Conservation (phyloP, 2,329 filamentous ascomycete species). For the Geoglossum cookeanum region DNA sequence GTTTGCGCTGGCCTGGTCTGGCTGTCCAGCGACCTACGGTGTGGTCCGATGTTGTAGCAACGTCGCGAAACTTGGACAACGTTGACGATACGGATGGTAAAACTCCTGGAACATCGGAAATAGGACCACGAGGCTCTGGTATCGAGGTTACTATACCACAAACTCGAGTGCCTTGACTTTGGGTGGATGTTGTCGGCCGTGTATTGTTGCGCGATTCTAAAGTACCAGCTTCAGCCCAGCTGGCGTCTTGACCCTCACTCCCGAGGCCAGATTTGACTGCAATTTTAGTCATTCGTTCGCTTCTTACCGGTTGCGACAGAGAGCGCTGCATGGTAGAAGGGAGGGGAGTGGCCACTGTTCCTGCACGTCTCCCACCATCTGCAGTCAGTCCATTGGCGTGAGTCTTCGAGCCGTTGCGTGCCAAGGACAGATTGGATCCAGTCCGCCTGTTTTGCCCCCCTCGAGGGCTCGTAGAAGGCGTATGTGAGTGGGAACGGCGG, state of each 20-base stretch:
- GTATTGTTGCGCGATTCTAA: conserved; percentile 19
- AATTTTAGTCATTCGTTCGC: conserved; percentile 21
- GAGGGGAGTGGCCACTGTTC: conserved; percentile 21
- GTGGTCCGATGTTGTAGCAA: background rate
- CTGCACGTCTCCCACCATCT: conserved; percentile 33
- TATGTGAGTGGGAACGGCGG: conserved; percentile 9
- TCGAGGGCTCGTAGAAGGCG: conserved; percentile 10
- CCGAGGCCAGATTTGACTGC: conserved; percentile 47
- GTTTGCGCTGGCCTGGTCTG: background rate
- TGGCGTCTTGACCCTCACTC: conserved; percentile 28
- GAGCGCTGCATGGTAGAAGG: conserved; percentile 18
- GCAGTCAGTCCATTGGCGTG: conserved; percentile 39
- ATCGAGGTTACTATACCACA: conserved; percentile 17
- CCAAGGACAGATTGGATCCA: conserved; percentile 31
- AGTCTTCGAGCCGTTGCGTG: conserved; percentile 34
- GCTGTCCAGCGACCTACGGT: background rate
- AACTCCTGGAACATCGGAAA: background rate
- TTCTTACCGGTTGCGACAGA: conserved; percentile 30
- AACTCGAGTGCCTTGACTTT: conserved; percentile 6
- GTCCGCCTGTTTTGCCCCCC: conserved; percentile 18
- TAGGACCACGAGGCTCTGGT: conserved; percentile 18
- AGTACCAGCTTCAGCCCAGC: conserved; percentile 48
- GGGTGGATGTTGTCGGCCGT: conserved; percentile 5
- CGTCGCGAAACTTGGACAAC: background rate
- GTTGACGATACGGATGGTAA: conserved; percentile 6